phyloP scores from a whole-genome alignment of 257 asterid genomes.

The Cruciata laevipes region DNA sequence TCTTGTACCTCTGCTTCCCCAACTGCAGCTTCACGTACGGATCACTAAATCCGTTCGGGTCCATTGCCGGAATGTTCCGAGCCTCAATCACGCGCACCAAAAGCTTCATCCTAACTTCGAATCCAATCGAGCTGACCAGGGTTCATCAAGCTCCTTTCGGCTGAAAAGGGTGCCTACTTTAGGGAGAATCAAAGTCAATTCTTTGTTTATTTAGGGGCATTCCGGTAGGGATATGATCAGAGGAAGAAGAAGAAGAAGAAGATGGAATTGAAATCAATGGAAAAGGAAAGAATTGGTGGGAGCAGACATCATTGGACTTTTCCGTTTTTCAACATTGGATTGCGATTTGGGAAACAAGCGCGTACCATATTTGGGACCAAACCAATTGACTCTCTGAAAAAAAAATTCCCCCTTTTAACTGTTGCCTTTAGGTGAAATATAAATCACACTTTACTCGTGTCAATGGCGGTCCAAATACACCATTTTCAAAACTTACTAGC shows the following conservation, averaged over 20 bases:
- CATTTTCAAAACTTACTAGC: too few species aligned
- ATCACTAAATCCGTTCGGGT: constrained; percentile 86
- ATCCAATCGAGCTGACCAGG: not conserved
- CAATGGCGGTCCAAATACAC: too few species aligned
- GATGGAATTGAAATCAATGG: not conserved
- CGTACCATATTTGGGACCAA: constrained; percentile 20
- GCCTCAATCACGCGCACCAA: constrained; percentile 94
- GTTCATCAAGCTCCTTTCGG: constrained; percentile 2
- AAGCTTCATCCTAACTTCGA: constrained; percentile 48
- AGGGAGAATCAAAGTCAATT: not conserved
- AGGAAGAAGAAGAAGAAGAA: not conserved
- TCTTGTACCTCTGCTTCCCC: constrained; percentile 71
- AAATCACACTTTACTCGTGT: too few species aligned
- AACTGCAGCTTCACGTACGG: constrained; percentile 86
- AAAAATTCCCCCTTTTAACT: not conserved
- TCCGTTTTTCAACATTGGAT: not conserved
- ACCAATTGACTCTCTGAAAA: constrained; percentile 17
- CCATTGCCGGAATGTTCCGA: constrained; percentile 66
- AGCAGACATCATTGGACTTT: not conserved
- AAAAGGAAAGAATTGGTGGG: not conserved
- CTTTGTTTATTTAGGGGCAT: not conserved
- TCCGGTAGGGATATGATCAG: not conserved
- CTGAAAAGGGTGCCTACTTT: not conserved
- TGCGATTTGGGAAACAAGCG: not conserved
- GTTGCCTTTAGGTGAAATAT: too few species aligned